Base-by-base conservation (phyloP, 768 basidiomycete species). In the Obba rivulosa region DNA sequence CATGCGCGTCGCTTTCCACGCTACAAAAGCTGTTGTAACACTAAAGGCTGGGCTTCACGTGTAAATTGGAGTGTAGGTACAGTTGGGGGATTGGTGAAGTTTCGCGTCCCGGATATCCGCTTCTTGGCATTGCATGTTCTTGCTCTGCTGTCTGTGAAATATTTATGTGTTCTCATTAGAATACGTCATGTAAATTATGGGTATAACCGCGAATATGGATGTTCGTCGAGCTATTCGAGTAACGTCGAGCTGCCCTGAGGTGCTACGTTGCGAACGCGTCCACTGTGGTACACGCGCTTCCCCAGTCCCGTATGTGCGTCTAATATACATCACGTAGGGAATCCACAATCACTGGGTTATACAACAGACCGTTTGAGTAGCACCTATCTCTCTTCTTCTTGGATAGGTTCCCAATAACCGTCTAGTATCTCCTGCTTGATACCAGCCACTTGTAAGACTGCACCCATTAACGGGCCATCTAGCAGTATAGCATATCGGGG, bases 1-100 rank as follows among this genome's bases (percentile, higher is more conserved):
- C 38, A 52, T 64, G 47, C 53, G 55, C 10, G 54, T 61, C n/a
- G 62, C 58, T 13, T 58, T 61, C 34, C 57, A 59, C 28, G 56
- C 61, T n/a, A 53, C 56, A n/a, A 51, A 48, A 45, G 48, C 62
- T 4, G 51, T 57, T 10, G 55, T 60, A 16, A 52, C 53, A 11
- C 35, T 60, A 45, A 60, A 58, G 40, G 61, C 56, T 31, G 57
- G 55, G 25, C 51, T 61, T 18, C 55, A 49, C 16, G 43, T 45
- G n/a, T 45, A 37, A 20, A 2, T n/a, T 39, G 37, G 16, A 21
- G 8, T 9, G 16, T 21, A 17, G 8, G 16, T 21, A 7, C 20
- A 39, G 16, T 16, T 39, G 5, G 16, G 34, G 37, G 20, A 39
- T 39, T 39, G 37, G 16, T 39, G 5, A 13, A 13, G 7, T 7